Evolutionary conservation across 768 basidiomycete species (phyloP).

Genomic region (Pleurotus salmoneostramineus): DNA sequence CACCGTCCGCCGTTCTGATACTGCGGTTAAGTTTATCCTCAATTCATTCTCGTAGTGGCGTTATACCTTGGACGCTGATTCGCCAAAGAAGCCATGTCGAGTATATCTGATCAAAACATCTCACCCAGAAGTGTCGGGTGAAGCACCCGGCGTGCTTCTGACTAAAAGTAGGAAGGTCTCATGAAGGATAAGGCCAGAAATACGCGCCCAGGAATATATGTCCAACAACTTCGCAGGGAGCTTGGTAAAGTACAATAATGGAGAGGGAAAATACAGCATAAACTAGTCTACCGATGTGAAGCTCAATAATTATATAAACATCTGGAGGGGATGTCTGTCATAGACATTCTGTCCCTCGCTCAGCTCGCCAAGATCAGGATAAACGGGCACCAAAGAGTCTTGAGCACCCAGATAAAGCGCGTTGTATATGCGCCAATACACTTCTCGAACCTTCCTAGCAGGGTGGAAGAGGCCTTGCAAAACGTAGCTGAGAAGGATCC

Average conservation of each 20-base stretch:
- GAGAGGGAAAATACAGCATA: conserved; percentile 1
- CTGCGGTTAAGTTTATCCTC: too few relatives aligned
- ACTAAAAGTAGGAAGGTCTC: too few relatives aligned
- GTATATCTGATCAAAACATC: too few relatives aligned
- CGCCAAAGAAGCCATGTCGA: too few relatives aligned
- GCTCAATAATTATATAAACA: conserved; percentile 58
- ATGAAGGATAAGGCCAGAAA: too few relatives aligned
- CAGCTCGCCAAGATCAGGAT: conserved; percentile 85
- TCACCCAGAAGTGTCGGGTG: too few relatives aligned
- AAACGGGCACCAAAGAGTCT: conserved; percentile 94
- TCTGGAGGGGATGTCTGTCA: conserved; percentile 79
- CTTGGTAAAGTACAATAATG: conserved; percentile 7
- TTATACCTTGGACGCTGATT: too few relatives aligned
- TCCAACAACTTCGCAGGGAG: too few relatives aligned
- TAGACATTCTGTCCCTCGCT: conserved; percentile 90
- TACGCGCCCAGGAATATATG: too few relatives aligned
- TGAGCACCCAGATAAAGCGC: conserved; percentile 86
- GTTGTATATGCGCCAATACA: conserved; percentile 97
- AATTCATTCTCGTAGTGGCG: too few relatives aligned
- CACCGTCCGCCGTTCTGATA: too few relatives aligned
- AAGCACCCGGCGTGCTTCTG: too few relatives aligned
- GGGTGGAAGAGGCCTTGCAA: conserved; percentile 97
- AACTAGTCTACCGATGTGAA: not conserved
- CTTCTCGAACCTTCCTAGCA: conserved; percentile 94
- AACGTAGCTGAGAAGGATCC: conserved; percentile 87